Evolutionary conservation across 2,329 filamentous ascomycete species (phyloP), one percentile per base, ranked within the genome.

Genomic region (Cercospora sesami): DNA sequence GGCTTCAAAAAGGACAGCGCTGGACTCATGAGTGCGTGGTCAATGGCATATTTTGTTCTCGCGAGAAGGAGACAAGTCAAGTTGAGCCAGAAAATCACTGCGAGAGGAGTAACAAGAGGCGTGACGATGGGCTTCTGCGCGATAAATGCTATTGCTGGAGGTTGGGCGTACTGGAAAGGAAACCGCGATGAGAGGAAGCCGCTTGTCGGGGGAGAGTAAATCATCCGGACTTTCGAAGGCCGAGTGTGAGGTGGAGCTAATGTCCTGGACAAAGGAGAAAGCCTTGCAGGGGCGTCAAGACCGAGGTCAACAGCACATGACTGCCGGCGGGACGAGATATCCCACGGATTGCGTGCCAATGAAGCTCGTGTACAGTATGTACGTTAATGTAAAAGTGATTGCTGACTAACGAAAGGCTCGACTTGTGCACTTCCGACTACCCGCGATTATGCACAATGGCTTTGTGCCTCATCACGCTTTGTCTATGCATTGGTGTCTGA

Each of bases 11-110:
- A 85, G 60, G 89, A 91, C 74, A 83, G 84, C 21, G 89, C 88
- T 0, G 89, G 89, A 5, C 82, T 89, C 5, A 87, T 84, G 18
- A 87, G 87, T 8, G 87, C 88, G 0, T 89, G 88, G 86, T 89
- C 86, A 33, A 87, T 86, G 0, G 75, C 90, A 48, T 91, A 91
- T 73, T 79, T 89, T n/a, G 76, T 90, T 16, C 78, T 91, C 12
- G 89, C 89, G 3, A 79, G 83, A 66, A 81, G 89, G 69, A 81
- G 89, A 72, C 86, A 83, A 68, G 81, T 83, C 73, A 79, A 74
- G 26, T 73, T 86, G 39, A 78, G 78, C 60, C 80, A 79, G 63
- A 84, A 83, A 69, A 83, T 86, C 73, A 81, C 81, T 1, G 81
- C 81, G 5, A 80, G 85, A 69, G 85, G 86, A 0, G 73, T 83